Evolutionary conservation across 1,139 yeast genomes (phyloP).

Genomic region (Yamadazyma friedrichii): DNA sequence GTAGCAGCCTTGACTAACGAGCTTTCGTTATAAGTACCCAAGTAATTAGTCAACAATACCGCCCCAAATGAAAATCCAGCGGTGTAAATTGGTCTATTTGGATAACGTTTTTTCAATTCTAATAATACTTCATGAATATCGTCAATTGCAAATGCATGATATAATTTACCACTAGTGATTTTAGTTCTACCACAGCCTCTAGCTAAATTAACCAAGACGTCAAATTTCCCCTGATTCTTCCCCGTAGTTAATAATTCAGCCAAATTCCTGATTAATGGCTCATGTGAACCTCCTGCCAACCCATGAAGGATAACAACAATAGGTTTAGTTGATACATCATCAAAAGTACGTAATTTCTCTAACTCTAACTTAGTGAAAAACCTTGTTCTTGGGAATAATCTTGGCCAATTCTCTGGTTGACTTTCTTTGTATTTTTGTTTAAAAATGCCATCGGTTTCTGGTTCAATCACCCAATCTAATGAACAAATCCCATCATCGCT

Average conservation of each 20-base stretch:
- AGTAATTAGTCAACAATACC: conserved; percentile 69
- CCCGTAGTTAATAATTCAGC: conserved; percentile 32
- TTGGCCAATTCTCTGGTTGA: conserved; percentile 69
- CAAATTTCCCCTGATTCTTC: conserved; percentile 34
- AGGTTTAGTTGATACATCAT: conserved; percentile 41
- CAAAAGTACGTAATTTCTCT: conserved; percentile 18
- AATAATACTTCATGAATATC: conserved; percentile 65
- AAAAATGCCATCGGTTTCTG: conserved; percentile 49
- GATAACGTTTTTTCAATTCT: conserved; percentile 55
- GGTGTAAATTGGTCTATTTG: conserved; percentile 70
- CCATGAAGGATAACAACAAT: conserved; percentile 77
- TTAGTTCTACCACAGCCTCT: conserved; percentile 88
- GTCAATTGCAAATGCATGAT: conserved; percentile 70
- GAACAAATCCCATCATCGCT: conserved; percentile 69
- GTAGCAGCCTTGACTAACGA: conserved; percentile 60
- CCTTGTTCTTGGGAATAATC: conserved; percentile 75
- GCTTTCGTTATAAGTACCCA: conserved; percentile 60
- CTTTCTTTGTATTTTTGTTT: conserved; percentile 47
- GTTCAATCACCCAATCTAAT: conserved; percentile 70
- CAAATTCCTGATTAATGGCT: conserved; percentile 75
- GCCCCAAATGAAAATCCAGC: conserved; percentile 93
- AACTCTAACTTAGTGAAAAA: conserved; percentile 52
- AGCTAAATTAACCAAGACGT: conserved; percentile 72
- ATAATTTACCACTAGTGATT: conserved; percentile 71
- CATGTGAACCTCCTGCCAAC: conserved; percentile 90